Conservation (phyloP, 1,284 basidiomycete species). For the Rhizopogon hawkerae region DNA sequence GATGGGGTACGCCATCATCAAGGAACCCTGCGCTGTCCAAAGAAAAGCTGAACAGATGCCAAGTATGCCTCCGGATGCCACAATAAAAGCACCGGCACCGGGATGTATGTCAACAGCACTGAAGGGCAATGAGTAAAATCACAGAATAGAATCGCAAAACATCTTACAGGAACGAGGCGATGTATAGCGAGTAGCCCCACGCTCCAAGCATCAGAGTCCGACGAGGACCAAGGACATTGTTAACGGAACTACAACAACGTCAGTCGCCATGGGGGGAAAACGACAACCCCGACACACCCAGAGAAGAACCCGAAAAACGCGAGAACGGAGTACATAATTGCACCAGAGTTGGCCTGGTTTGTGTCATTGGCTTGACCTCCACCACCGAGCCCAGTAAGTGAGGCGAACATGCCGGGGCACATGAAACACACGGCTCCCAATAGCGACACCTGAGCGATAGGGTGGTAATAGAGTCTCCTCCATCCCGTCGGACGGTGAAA, state of each 20-base stretch:
- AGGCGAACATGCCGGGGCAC: constrained; percentile 27
- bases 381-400: constrained; percentile 31
- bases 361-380: constrained; percentile 30
- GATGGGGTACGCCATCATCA: constrained; percentile 60
- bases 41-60: constrained; percentile 62
- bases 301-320: constrained; percentile 41
- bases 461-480: constrained; percentile 27
- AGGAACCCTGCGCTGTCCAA: constrained; percentile 60
- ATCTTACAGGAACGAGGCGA: constrained; percentile 41
- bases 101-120: constrained; percentile 40
- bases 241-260: constrained; percentile 32
- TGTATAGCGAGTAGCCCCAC: constrained; percentile 45
- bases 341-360: constrained; percentile 28
- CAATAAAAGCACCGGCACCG: constrained; percentile 39
- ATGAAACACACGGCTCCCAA: constrained; percentile 37
- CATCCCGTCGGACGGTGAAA: constrained; percentile 25
- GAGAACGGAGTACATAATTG: constrained; percentile 40
- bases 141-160: background rate
- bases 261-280: background rate
- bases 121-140: background rate
- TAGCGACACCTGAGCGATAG: constrained; percentile 25
- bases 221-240: constrained; percentile 48
- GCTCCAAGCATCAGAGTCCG: constrained; percentile 47
- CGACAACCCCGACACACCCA: constrained; percentile 27
- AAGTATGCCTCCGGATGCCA: constrained; percentile 50